Evolutionary conservation across 371 early-diverging fungal genomes (phyloP).

Genomic region (Apophysomyces variabilis): DNA sequence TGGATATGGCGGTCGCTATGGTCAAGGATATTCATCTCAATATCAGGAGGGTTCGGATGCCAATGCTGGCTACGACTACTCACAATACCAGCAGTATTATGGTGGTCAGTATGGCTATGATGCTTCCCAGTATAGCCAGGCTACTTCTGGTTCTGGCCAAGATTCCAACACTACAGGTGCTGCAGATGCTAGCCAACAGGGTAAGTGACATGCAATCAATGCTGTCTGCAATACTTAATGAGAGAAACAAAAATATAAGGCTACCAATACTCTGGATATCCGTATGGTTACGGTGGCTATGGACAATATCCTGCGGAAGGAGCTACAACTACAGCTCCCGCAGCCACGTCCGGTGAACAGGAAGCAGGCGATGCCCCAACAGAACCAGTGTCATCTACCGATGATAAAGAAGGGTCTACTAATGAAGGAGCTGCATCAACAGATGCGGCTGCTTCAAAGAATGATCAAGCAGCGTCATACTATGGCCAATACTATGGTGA

Average conservation of each 20-base stretch:
- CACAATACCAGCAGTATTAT: slow-evolving; percentile 51
- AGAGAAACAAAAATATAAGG: slow-evolving; percentile 23
- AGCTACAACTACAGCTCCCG: slow-evolving; percentile 11
- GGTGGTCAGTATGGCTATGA: slow-evolving; percentile 44
- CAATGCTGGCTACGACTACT: slow-evolving; percentile 35
- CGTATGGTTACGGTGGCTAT: slow-evolving; percentile 31
- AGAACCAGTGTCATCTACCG: background rate
- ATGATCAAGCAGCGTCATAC: slow-evolving; percentile 26
- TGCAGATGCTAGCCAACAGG: slow-evolving; percentile 8
- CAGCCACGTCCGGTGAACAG: slow-evolving; percentile 5
- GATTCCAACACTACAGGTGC: slow-evolving; percentile 1
- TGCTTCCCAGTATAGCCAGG: slow-evolving; percentile 17
- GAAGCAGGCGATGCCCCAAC: slow-evolving; percentile 4
- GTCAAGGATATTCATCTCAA: slow-evolving; percentile 19
- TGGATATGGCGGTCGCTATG: slow-evolving; percentile 17
- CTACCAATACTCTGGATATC: slow-evolving; percentile 34
- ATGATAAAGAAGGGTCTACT: slow-evolving; percentile 1
- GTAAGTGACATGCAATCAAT: background rate
- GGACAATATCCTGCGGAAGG: slow-evolving; percentile 26
- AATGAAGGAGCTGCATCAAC: slow-evolving; percentile 16
- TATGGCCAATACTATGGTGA: slow-evolving; percentile 44
- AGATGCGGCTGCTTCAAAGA: slow-evolving; percentile 16
- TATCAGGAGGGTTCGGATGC: slow-evolving; percentile 20
- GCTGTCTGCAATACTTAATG: background rate
- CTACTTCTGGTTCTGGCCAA: slow-evolving; percentile 15